phyloP scores from a whole-genome alignment of 108 stramenopile species.

The Fistulifera solaris region DNA sequence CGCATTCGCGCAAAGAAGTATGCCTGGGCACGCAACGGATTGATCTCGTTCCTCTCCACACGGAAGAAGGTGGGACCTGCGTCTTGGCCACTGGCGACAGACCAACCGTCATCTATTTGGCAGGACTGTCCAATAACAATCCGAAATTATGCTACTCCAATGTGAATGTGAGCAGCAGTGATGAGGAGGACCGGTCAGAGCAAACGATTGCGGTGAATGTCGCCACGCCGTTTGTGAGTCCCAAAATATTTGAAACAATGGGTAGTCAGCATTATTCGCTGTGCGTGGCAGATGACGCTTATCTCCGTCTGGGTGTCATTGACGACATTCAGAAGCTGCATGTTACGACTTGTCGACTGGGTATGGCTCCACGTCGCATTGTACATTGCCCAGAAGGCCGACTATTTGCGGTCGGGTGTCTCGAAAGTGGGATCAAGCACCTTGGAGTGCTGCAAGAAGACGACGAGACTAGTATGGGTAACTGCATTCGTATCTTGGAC shows the following conservation, averaged over 20 bases:
- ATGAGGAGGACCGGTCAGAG: constrained; percentile 36
- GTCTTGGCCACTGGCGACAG: constrained; percentile 94
- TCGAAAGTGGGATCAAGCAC: constrained; percentile 54
- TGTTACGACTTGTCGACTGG: constrained; percentile 85
- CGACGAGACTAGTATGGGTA: constrained; percentile 64
- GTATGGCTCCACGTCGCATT: constrained; percentile 88
- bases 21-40: constrained; percentile 92
- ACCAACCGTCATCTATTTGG: constrained; percentile 92
- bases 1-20: constrained; percentile 82
- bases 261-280: constrained; percentile 71
- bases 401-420: constrained; percentile 77
- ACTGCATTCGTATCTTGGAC: constrained; percentile 83
- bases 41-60: constrained; percentile 63
- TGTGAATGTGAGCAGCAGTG: constrained; percentile 69
- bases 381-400: constrained; percentile 68
- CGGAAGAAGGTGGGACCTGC: constrained; percentile 60
- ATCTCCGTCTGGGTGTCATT: constrained; percentile 87
- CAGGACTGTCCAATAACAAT: constrained; percentile 58
- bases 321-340: constrained; percentile 98
- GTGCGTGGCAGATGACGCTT: constrained; percentile 83
- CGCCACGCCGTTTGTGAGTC: constrained; percentile 65
- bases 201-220: constrained; percentile 65
- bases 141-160: constrained; percentile 90
- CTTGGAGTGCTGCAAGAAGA: constrained; percentile 33
- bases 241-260: constrained; percentile 47